Evolutionary conservation across 2,329 filamentous ascomycete genomes (phyloP).

Genomic region (Cercospora citrullina): DNA sequence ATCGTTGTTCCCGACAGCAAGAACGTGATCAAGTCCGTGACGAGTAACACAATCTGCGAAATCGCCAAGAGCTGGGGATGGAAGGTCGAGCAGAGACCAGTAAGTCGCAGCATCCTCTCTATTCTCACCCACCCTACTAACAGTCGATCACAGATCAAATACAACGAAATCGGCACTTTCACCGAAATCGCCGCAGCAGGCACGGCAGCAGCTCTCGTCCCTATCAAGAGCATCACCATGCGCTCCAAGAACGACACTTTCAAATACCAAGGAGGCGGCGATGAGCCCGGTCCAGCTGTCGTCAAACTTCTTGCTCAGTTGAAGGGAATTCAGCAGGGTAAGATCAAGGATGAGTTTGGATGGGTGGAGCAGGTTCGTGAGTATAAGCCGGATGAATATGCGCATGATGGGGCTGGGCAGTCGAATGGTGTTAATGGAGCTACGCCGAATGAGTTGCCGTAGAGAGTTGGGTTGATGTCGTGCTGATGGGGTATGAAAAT

Average conservation of each 20-base stretch:
- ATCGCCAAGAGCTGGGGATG: conserved; percentile 79
- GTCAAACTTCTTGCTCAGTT: conserved; percentile 71
- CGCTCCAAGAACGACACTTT: conserved; percentile 58
- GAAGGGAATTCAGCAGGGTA: conserved; percentile 83
- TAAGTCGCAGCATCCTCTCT: conserved; percentile 43
- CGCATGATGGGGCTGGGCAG: conserved; percentile 19
- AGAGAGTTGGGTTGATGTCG: neutral
- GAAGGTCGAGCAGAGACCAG: conserved; percentile 73
- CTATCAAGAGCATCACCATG: conserved; percentile 86
- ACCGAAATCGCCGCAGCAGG: conserved; percentile 87
- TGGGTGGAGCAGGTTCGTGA: conserved; percentile 61
- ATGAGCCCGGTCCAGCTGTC: conserved; percentile 73
- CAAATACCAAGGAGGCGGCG: conserved; percentile 55
- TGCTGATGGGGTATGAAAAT: neutral
- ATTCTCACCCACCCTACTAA: neutral
- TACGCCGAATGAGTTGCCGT: conserved; percentile 31
- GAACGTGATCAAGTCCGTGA: conserved; percentile 85
- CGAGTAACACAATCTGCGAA: conserved; percentile 72
- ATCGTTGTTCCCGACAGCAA: conserved; percentile 84
- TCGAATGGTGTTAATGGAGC: conserved; percentile 7
- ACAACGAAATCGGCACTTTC: conserved; percentile 63
- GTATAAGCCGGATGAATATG: conserved; percentile 39
- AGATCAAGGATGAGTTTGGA: conserved; percentile 71
- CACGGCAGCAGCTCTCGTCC: conserved; percentile 86
- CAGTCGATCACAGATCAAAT: conserved; percentile 56